These are phyloP conservation scores for Sistotremastrum suecicum DNA, from an alignment of 768 basidiomycete species.

Conservation along the genomic window DNA sequence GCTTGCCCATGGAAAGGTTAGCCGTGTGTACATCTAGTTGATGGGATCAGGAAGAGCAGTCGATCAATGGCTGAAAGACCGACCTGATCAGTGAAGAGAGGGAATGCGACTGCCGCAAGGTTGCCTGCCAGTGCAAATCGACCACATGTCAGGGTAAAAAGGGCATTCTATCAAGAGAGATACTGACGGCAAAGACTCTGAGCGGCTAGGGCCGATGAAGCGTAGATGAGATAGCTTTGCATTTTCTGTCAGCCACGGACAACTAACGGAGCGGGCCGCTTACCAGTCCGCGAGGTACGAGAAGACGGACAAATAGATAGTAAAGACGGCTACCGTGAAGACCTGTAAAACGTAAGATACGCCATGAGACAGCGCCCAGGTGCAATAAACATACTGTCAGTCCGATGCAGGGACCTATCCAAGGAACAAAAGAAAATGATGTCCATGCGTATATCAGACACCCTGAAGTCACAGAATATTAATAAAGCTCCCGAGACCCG, in stretches of 20 bases:
- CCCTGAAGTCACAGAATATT: neutral
- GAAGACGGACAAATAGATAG: conserved; percentile 45
- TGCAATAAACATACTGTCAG: no score
- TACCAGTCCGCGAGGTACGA: conserved; percentile 54
- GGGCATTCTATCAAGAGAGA: neutral
- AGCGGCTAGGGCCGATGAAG: conserved; percentile 55
- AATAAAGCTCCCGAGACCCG: conserved; percentile 14
- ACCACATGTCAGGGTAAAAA: neutral
- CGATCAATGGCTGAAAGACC: neutral
- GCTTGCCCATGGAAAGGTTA: conserved; percentile 48
- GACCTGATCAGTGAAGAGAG: conserved; percentile 40
- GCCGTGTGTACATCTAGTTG: conserved; percentile 31
- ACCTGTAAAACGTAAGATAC: conserved; percentile 19
- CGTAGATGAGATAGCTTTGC: conserved; percentile 40
- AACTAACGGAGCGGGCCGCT: conserved; percentile 6
- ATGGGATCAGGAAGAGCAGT: neutral
- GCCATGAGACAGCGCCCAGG: no score
- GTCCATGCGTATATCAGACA: conserved; percentile 17
- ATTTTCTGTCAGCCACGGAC: neutral
- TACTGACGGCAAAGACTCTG: conserved; percentile 44
- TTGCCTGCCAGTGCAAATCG: conserved; percentile 24
- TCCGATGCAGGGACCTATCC: conserved; percentile 21
- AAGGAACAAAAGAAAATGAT: conserved; percentile 12
- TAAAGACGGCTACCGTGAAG: conserved; percentile 35
- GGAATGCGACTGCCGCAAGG: conserved; percentile 36